phyloP scores from a whole-genome alignment of 345 rosid genomes.

The Viola odorata region DNA sequence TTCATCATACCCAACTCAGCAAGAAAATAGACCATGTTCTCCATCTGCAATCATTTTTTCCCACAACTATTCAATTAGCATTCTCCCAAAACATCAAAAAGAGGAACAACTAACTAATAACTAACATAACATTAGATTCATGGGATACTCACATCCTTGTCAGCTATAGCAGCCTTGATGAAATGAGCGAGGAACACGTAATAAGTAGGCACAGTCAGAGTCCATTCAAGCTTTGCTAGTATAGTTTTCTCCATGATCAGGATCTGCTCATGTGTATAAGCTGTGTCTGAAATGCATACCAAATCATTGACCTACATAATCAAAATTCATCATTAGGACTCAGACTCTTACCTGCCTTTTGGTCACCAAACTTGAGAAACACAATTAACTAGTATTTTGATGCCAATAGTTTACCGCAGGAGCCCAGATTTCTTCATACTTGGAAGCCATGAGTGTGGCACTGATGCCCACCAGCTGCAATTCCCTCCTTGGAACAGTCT shows the following conservation, averaged over 20 bases:
- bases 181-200: slow-evolving; percentile 79
- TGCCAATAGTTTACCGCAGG: slow-evolving; percentile 44
- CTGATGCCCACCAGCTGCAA: slow-evolving; percentile 78
- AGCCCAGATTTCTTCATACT: slow-evolving; percentile 97
- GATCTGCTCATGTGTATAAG: slow-evolving; percentile 55
- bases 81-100: neutral
- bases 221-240: slow-evolving; percentile 76
- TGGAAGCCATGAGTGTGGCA: slow-evolving; percentile 78
- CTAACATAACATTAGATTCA: neutral
- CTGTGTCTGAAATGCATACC: slow-evolving; percentile 69
- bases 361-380: no score
- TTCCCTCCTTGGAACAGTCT: slow-evolving; percentile 65
- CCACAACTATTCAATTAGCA: no score
- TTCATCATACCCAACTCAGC: slow-evolving; percentile 85
- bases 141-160: slow-evolving; percentile 29
- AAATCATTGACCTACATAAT: slow-evolving; percentile 61
- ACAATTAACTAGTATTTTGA: no score
- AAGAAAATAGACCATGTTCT: slow-evolving; percentile 72
- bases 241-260: slow-evolving; percentile 89
- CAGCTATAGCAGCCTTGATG: slow-evolving; percentile 70
- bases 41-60: slow-evolving; percentile 30
- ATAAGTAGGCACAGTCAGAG: slow-evolving; percentile 84
- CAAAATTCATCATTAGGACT: neutral
- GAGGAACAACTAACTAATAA: neutral
- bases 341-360: no score